These are phyloP conservation scores for Cryomyces minteri DNA, from an alignment of 495 filamentous ascomycete genomes.

Conservation along the genomic window DNA sequence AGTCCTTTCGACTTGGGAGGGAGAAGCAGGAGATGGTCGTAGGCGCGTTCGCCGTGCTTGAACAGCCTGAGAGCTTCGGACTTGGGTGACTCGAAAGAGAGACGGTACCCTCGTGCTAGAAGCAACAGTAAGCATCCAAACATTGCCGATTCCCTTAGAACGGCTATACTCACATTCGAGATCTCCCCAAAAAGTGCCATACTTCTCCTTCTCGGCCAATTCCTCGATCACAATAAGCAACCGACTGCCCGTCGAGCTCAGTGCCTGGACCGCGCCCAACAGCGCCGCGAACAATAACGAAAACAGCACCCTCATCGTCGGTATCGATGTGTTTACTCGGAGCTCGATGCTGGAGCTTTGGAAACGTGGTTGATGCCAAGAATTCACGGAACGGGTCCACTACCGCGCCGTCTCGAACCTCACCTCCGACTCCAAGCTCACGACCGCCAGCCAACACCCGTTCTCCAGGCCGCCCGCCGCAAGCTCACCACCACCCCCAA, in stretches of 20 bases:
- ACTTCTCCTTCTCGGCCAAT: constrained; percentile 52
- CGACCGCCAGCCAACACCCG: no score
- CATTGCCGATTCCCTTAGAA: neutral
- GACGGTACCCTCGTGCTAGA: constrained; percentile 62
- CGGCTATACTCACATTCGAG: constrained; percentile 44
- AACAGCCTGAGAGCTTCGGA: constrained; percentile 67
- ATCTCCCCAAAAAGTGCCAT: constrained; percentile 67
- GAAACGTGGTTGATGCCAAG: neutral
- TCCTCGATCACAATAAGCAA: constrained; percentile 82
- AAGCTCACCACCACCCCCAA: no score
- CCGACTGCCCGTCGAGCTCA: constrained; percentile 65
- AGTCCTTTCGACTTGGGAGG: constrained; percentile 81
- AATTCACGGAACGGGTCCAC: neutral
- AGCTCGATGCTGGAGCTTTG: neutral
- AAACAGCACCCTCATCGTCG: constrained; percentile 53
- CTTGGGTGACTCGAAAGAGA: constrained; percentile 74
- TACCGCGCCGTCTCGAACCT: neutral
- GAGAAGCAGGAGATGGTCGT: constrained; percentile 79
- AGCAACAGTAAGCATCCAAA: neutral
- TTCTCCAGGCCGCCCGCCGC: no score
- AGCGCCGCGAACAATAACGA: constrained; percentile 48
- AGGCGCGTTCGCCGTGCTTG: constrained; percentile 66
- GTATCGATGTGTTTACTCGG: no score
- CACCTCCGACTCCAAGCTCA: no score
- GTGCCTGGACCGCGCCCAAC: constrained; percentile 45